Base-by-base conservation (phyloP, 495 filamentous ascomycete species). In the Aspergillus ellipticus region DNA sequence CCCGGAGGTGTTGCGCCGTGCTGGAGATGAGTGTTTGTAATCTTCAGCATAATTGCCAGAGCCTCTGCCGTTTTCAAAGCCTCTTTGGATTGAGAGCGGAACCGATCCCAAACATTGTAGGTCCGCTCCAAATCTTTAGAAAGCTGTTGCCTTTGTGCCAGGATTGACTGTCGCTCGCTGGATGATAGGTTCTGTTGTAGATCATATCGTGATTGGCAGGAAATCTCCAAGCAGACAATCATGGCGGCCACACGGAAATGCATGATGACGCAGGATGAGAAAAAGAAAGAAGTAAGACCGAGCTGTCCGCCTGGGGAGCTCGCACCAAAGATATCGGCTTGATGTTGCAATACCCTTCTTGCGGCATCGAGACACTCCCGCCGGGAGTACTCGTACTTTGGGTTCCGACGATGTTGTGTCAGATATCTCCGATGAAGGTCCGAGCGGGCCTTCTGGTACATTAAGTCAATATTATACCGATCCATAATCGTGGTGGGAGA, bases 351-450 rank as follows among this genome's bases (percentile, higher is more conserved):
- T 37, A 90, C 82, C 55, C 82, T 78, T 71, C 92, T 76, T 1
- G 85, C 88, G 2, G 90, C 84, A 55, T 90, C 86, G 35, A 96
- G 82, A 54, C 89, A 92, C 20, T 82, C 85, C 51, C 82, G 79
- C 4, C 89, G 81, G 9, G 88, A 92, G 64, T 89, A 85, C 13
- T 82, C 80, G 57, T 89, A 92, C 11, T 85, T 74, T 3, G 82
- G 77, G 66, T 91, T 87, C 55, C 83, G 74, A 29, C 85, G 77
- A 17, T 87, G 83, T 43, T 83, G 76, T 8, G 79, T 75, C 54
- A 93, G 78, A 67, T 90, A 93, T 54, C 88, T 88, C 21, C 89
- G 81, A 65, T 96, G 91, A 33, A 96, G 80, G 33, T 90, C 83
- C 49, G 85, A 89, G 53, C 89, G 77, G 6, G 85, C 82, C 64